Conservation (phyloP, 768 basidiomycete genomes). For the Lentinula sp. region DNA sequence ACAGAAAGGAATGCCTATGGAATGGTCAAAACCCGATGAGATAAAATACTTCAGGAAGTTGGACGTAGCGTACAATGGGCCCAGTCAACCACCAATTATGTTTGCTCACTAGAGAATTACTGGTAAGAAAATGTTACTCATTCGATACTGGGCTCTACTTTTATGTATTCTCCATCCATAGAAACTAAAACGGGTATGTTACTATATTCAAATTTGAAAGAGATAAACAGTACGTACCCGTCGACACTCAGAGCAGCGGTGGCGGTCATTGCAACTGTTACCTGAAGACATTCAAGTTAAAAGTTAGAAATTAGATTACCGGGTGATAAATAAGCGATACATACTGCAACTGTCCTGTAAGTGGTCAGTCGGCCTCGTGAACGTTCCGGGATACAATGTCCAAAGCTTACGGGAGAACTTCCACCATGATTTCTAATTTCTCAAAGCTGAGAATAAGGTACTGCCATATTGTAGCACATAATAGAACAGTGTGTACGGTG, state of each 20-base stretch:
- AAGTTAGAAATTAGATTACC: too few species aligned
- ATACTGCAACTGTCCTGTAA: not conserved
- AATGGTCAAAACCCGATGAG: too few species aligned
- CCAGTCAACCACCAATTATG: conserved; percentile 10
- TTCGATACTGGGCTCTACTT: not conserved
- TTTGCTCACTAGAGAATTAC: conserved; percentile 3
- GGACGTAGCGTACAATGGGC: conserved; percentile 3
- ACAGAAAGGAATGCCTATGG: not conserved
- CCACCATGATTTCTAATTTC: not conserved
- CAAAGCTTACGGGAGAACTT: not conserved
- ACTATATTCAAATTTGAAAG: not conserved
- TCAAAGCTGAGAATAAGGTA: conserved; percentile 2
- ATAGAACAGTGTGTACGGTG: conserved; percentile 6
- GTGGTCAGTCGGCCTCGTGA: not conserved
- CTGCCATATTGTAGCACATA: conserved; percentile 8
- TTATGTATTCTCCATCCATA: not conserved
- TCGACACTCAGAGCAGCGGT: conserved; percentile 11
- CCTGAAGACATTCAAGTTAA: not conserved
- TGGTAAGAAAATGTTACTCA: not conserved
- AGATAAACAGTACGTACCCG: not conserved
- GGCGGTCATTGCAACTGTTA: conserved; percentile 6
- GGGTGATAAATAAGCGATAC: not conserved
- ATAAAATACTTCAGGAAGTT: too few species aligned
- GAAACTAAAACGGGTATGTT: not conserved
- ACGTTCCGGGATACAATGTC: not conserved